A percentile compares a stretch with the other conserved stretches of the same genome.
These are phyloP conservation scores for Hyphodiscus sp. DNA, from an alignment of 2,329 filamentous ascomycete species.

Conservation along the genomic window DNA sequence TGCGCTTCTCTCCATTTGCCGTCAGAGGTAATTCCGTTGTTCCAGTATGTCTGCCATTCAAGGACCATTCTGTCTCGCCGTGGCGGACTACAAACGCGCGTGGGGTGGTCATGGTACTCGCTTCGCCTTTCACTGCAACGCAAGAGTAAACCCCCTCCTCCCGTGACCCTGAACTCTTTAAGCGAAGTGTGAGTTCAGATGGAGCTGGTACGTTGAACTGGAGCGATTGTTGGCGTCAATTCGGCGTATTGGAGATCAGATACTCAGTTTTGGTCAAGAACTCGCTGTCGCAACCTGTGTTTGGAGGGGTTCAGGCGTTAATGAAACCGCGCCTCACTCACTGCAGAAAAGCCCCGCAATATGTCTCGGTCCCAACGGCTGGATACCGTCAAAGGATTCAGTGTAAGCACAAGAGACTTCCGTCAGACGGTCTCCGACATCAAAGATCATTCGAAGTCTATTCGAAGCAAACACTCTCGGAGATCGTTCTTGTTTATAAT, in stretches of 20 bases:
- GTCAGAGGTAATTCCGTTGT: conserved; percentile 83
- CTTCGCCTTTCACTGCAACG: not conserved
- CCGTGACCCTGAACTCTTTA: not conserved
- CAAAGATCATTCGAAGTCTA: not conserved
- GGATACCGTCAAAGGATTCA: not conserved
- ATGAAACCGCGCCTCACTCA: not conserved
- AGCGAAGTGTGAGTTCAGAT: not conserved
- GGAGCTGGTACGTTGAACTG: not conserved
- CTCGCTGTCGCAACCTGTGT: not conserved
- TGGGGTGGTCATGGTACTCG: conserved; percentile 42
- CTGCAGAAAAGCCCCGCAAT: not conserved
- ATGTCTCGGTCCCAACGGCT: not conserved
- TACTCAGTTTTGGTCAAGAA: not conserved
- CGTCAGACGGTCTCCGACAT: not conserved
- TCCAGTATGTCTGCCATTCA: conserved; percentile 79
- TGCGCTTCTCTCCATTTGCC: conserved; percentile 68
- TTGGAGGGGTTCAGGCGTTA: not conserved
- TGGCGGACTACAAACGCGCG: conserved; percentile 80
- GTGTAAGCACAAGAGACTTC: not conserved
- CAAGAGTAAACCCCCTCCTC: not conserved
- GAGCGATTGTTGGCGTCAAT: not conserved
- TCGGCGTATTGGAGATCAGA: not conserved
- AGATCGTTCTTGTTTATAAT: not conserved
- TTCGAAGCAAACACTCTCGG: too few relatives aligned
- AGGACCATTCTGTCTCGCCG: conserved; percentile 93